Base-by-base conservation (phyloP, 331 rosid species). In the Quercus phellos region DNA sequence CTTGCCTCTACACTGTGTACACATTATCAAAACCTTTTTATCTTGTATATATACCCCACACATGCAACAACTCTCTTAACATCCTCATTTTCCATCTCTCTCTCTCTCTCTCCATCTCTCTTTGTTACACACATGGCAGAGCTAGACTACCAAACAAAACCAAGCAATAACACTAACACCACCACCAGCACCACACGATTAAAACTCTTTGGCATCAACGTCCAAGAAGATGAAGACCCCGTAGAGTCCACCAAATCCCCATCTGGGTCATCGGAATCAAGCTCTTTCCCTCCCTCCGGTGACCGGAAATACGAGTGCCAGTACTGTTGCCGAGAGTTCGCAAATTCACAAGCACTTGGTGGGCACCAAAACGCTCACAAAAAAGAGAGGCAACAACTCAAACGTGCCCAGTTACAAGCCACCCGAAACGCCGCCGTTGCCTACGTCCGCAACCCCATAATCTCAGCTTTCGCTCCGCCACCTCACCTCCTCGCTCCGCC, bases 361-460 rank as follows among this genome's bases (percentile, higher is more conserved):
- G 99, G 99, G 7, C 99, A 95, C 83, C 99, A 95, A 38, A 95
- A 95, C 92, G 99, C 99, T 0, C 99, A 95, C 90, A 93, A 93
- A 87, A 95, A 95, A 75, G 99, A 95, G 87, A 84, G 99, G 46
- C 98, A 95, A 60, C 99, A 95, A 66, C 92, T 93, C 55, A 95
- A 95, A 70, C 90, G 99, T 7, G 96, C 97, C 2, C 98, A 94
- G 85, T 79, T 94, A 6, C 98, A 91, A 11, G 98, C 99, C 59
- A 79, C 87, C 2, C 59, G 96, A 18, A 92, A 88, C 96, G 94
- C 98, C 22, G 91, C 98, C 83, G 96, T 87, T 30, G 88, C 98
- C 0, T 93, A 89, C 78, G 85, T 88, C 9, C 73, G 99, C 16
- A 94, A 91, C 78, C 98, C 98, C 2, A 94, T 94, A 4, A 86